A percentile compares a stretch with the other conserved stretches of the same genome.
phyloP scores from a whole-genome alignment of 805 yeast genomes.

The Zygoascus biomembranicola region DNA sequence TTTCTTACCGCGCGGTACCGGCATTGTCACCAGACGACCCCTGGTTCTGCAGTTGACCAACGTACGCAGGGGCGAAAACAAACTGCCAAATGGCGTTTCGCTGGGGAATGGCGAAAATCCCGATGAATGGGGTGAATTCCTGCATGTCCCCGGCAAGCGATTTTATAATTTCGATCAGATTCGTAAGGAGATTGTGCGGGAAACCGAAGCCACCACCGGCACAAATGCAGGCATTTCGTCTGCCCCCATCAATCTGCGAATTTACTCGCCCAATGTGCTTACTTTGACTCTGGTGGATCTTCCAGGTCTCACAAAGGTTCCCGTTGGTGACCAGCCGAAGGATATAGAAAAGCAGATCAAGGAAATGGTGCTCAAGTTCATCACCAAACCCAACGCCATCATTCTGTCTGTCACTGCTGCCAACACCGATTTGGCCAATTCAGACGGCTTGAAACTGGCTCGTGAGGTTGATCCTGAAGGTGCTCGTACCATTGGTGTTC shows the following conservation, averaged over 20 bases:
- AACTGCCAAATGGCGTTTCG: conserved; percentile 22
- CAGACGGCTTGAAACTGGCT: conserved; percentile 92
- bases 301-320: conserved; percentile 96
- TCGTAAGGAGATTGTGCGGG: conserved; percentile 80
- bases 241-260: conserved; percentile 85
- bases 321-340: conserved; percentile 97
- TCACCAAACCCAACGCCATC: conserved; percentile 93
- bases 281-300: conserved; percentile 92
- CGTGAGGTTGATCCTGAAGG: conserved; percentile 98
- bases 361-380: conserved; percentile 86
- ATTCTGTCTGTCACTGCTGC: conserved; percentile 94
- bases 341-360: conserved; percentile 92
- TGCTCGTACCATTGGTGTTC: conserved; percentile 85
- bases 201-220: conserved; percentile 75
- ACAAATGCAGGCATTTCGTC: conserved; percentile 78
- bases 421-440: conserved; percentile 92
- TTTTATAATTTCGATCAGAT: conserved; percentile 84
- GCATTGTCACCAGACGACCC: conserved; percentile 88
- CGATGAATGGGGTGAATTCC: conserved; percentile 93
- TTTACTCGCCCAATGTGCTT: conserved; percentile 89
- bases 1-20: conserved; percentile 83
- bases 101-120: conserved; percentile 18
- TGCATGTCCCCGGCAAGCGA: conserved; percentile 84
- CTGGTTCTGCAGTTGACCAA: conserved; percentile 71
- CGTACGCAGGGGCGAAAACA: conserved; percentile 15